These are phyloP conservation scores for Diaporthe citriasiana DNA, from an alignment of 2,329 filamentous ascomycete species.

Conservation along the genomic window DNA sequence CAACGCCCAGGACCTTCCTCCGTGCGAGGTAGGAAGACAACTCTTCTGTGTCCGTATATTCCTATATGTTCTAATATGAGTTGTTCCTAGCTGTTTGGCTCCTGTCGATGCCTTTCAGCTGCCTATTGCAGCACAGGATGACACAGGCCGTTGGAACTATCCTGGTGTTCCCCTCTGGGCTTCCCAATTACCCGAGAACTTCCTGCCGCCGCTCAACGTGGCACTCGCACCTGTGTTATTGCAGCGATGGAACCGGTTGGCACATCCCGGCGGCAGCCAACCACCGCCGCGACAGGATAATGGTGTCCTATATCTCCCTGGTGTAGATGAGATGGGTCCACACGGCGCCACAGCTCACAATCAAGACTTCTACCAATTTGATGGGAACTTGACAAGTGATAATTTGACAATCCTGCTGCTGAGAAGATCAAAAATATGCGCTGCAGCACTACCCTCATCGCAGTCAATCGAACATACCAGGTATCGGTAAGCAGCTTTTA, in stretches of 20 bases:
- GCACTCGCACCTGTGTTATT: neutral
- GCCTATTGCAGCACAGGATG: neutral
- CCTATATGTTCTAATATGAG: neutral
- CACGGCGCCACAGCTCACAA: neutral
- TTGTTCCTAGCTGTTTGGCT: neutral
- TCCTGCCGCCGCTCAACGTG: neutral
- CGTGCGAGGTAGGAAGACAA: neutral
- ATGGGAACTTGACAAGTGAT: neutral
- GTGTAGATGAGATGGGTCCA: neutral
- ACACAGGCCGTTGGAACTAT: neutral
- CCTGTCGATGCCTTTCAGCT: neutral
- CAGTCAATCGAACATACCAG: neutral
- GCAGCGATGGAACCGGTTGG: neutral
- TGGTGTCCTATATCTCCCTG: neutral
- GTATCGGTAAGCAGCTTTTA: too few species aligned
- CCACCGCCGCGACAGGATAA: neutral
- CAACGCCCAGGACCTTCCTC: neutral
- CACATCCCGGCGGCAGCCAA: neutral
- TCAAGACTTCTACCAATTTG: neutral
- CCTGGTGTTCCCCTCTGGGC: constrained; percentile 8
- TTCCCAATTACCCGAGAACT: neutral
- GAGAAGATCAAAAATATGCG: neutral
- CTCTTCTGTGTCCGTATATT: too few species aligned
- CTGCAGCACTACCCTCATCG: neutral
- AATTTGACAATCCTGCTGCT: neutral